Evolutionary conservation across 169 alveolate species (phyloP), one percentile per base, ranked within the genome.

Genomic region (Plasmodium blacklocki): DNA sequence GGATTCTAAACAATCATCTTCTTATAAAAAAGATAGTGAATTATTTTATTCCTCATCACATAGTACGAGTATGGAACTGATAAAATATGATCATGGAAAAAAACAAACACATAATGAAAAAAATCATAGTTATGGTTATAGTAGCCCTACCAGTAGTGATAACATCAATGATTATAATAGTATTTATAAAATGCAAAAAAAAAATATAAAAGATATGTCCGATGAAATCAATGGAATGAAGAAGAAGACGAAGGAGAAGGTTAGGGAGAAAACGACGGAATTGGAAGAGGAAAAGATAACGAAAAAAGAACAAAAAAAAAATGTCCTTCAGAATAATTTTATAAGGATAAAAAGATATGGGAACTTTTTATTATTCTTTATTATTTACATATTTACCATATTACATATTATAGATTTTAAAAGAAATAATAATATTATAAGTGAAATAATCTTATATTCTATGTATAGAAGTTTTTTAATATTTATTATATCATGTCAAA

Each of bases 361-460:
- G 12, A 68, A 59, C 15, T 80, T 80, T 62, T 49, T 67, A 2
- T 52, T 80, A 3, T 80, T 80, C 19, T 39, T 60, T 21, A 23
- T 80, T 3, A 80, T 80, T 21, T 80, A 67, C 32, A 39, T 80
- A 43, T 68, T 80, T 18, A 80, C 80, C 2, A 43, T 80, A 54
- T 32, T 80, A 15, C 90, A 80, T 9, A 71, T 80, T 15, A 19
- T 80, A 39, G 90, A 80, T 49, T 80, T 80, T 60, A 49, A 43
- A 54, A 80, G 90, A 49, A 80, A 80, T 62, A 67, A 80, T n/a
- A 72, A 80, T 54, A 80, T 80, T 23, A 56, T 80, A 1, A 80
- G 90, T 68, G 90, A 80, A 56, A 80, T 80, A 4, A 68, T 80
- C 32, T 80, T 80, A 62, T 54, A 80, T 62, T 43, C 59, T n/a